Evolutionary conservation across 208 protist genomes (phyloP).

Genomic region (Acanthamoeba royreba): DNA sequence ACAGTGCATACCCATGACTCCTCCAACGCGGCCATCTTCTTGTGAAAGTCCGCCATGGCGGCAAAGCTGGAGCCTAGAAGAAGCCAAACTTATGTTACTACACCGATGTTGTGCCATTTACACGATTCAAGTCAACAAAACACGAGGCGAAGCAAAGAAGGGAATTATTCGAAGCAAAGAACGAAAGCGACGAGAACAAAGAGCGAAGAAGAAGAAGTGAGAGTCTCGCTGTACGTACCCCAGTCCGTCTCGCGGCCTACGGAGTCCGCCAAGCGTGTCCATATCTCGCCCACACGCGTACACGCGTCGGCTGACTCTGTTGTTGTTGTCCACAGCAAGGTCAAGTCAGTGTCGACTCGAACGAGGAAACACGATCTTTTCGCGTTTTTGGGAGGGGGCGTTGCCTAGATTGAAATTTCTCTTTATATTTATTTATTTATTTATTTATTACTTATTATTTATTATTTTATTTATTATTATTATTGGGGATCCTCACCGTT

Average conservation of each 20-base stretch:
- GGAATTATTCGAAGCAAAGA: neutral
- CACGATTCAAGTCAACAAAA: too few species aligned
- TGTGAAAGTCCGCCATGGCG: neutral
- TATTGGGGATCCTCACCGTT: neutral
- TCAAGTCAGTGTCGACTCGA: too few species aligned
- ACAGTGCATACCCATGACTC: neutral
- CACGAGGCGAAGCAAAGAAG: too few species aligned
- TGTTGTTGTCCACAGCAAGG: too few species aligned
- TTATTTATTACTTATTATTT: too few species aligned
- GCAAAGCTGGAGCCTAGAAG: neutral
- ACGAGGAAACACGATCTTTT: too few species aligned
- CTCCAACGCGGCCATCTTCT: neutral
- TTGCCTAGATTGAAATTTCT: too few species aligned
- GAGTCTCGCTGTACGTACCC: neutral
- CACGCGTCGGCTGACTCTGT: neutral
- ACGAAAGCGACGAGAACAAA: neutral
- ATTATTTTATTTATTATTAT: too few species aligned
- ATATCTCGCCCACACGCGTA: neutral
- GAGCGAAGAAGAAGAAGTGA: neutral
- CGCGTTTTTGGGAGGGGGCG: too few species aligned
- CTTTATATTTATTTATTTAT: too few species aligned
- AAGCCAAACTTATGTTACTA: too few species aligned
- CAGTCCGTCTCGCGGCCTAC: neutral
- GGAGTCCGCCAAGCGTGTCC: neutral
- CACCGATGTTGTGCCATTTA: too few species aligned